These are phyloP conservation scores for Abrus precatorius DNA, from an alignment of 306 rosid genomes.

Conservation along the genomic window DNA sequence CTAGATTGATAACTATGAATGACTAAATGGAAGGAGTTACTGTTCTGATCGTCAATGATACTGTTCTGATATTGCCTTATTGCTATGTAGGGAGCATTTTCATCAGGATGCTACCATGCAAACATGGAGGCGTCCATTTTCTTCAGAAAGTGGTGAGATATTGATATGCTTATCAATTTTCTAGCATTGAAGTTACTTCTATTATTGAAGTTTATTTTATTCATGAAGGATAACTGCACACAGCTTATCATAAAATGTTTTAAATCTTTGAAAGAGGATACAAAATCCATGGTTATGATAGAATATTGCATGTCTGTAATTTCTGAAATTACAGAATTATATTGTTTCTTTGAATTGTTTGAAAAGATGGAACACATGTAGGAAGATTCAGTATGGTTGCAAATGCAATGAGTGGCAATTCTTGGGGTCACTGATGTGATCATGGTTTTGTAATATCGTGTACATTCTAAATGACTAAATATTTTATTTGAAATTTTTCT, in stretches of 20 bases:
- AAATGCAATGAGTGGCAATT: neutral
- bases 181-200: conserved; percentile 25
- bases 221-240: conserved; percentile 26
- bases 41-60: neutral
- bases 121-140: conserved; percentile 69
- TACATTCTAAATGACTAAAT: conserved; percentile 11
- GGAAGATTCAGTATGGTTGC: conserved; percentile 7
- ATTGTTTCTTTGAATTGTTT: conserved; percentile 7
- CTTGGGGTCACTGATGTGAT: conserved; percentile 22
- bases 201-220: conserved; percentile 23
- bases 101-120: conserved; percentile 52
- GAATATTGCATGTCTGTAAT: conserved; percentile 19
- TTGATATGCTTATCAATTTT: conserved; percentile 28
- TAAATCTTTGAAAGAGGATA: neutral
- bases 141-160: conserved; percentile 78
- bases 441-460: conserved; percentile 20
- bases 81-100: conserved; percentile 60
- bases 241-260: conserved; percentile 18
- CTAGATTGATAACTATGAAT: no score
- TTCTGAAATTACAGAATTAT: conserved; percentile 16
- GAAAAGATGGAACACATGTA: neutral
- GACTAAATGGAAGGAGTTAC: neutral
- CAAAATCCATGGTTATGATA: conserved; percentile 21
- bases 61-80: conserved; percentile 38
- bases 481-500: conserved; percentile 10